Base-by-base conservation (phyloP, 306 rosid genomes). In the Sechiopsis laciniata region DNA sequence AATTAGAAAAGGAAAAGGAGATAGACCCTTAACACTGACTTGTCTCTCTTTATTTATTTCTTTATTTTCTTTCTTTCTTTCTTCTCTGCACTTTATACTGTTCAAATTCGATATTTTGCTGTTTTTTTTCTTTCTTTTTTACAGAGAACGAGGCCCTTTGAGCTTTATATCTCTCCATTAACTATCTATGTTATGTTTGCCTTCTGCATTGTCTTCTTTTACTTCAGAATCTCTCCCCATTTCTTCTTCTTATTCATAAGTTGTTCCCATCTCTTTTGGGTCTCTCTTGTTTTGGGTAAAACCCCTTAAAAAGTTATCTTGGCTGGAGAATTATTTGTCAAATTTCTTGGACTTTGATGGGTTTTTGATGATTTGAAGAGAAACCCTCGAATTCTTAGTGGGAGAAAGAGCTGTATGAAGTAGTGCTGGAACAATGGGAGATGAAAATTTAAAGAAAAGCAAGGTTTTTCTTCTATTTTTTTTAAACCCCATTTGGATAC, bases 171-270 rank as follows among this genome's bases (percentile, higher is more conserved):
- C 72, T 75, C 82, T 57, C 63, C 20, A 74, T 20, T 42, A 48
- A 69, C 42, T 72, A 56, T 55, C 71, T 61, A 22, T 53, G 26
- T 29, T 56, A 10, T 68, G 55, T 68, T 37, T 79, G 81, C 82
- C 74, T 86, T 77, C 85, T 79, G 83, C 98, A 90, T 89, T 94
- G 97, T 91, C 97, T 90, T 80, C 79, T 86, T 90, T 87, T 77
- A 79, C 87, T 75, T 84, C 84, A 81, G 92, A 90, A 85, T 90
- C 95, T 89, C 91, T 86, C 95, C 86, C 88, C 48, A 8, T 62
- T 60, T 26, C 45, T n/a, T 50, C 68, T 88, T 88, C 95, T 50
- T 11, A n/a, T 50, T 50, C n/a, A 14, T 1, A 85, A 88, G 88
- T 52, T 67, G 56, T 76, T 24, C 77, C 83, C 75, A 77, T 80